Percentiles rank a stretch among this genome's conserved stretches.
Conservation (phyloP, 164 flowering plant species). For the Protea cynaroides region DNA sequence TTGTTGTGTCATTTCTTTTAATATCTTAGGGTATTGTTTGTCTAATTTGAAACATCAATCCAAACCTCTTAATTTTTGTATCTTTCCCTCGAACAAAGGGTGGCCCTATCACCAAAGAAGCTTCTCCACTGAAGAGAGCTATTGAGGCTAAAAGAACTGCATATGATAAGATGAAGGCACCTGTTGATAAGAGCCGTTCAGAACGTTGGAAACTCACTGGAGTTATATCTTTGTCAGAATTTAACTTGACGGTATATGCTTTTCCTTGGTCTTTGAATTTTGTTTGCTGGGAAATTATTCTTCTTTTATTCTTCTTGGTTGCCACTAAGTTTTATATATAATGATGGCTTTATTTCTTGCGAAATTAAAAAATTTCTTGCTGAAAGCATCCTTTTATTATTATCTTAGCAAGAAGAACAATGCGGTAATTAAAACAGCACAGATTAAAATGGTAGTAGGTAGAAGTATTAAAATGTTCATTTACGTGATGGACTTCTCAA, state of each 20-base stretch:
- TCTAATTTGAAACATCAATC: too few species aligned
- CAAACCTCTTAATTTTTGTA: neutral
- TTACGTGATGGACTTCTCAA: neutral
- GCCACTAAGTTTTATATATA: neutral
- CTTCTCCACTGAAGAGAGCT: conserved; percentile 24
- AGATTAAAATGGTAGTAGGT: too few species aligned
- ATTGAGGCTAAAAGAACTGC: conserved; percentile 4
- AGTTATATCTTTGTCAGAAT: conserved; percentile 52
- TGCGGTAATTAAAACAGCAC: neutral
- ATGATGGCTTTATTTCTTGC: too few species aligned
- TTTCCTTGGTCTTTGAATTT: too few species aligned
- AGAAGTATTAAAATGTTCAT: neutral
- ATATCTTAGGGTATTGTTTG: too few species aligned
- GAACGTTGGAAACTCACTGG: conserved; percentile 82
- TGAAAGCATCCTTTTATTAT: too few species aligned
- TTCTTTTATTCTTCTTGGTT: neutral
- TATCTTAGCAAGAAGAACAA: neutral
- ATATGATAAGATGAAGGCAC: conserved; percentile 13
- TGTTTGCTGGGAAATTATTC: neutral
- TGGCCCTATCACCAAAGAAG: conserved; percentile 61
- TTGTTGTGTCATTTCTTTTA: too few species aligned
- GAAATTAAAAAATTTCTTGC: too few species aligned
- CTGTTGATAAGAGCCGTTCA: conserved; percentile 31
- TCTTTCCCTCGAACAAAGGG: conserved; percentile 34
- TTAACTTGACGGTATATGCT: conserved; percentile 51